These are phyloP conservation scores for Paulownia fortunei DNA, from an alignment of 257 asterid species.

Conservation along the genomic window DNA sequence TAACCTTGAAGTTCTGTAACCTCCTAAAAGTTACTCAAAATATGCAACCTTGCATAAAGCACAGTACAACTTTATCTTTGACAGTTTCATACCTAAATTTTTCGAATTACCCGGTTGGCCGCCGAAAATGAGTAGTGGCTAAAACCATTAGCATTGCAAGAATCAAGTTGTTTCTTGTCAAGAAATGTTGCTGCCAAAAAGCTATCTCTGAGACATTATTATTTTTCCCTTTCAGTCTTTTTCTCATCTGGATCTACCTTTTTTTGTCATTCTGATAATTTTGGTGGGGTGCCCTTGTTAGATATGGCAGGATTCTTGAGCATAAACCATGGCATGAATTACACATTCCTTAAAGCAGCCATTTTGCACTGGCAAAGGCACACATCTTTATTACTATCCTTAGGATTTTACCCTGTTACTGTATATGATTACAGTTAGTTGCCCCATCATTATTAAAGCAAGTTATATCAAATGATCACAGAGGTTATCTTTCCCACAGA, in stretches of 20 bases:
- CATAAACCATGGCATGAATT: conserved; percentile 10
- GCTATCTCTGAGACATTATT: not conserved
- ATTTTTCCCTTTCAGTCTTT: conserved; percentile 4
- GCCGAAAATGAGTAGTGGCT: not conserved
- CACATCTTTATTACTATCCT: conserved; percentile 13
- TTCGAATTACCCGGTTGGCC: too few relatives aligned
- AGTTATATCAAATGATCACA: conserved; percentile 25
- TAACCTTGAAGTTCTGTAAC: too few relatives aligned
- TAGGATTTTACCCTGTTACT: conserved; percentile 19
- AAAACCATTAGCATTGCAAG: conserved; percentile 4
- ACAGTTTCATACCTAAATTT: too few relatives aligned
- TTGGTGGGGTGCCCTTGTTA: conserved; percentile 24
- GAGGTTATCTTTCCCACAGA: not conserved
- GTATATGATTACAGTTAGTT: conserved; percentile 21
- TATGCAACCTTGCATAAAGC: not conserved
- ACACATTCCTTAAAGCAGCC: conserved; percentile 11
- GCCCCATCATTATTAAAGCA: conserved; percentile 26
- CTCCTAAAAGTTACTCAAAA: too few relatives aligned
- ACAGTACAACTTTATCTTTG: not conserved
- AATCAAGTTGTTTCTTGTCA: conserved; percentile 12
- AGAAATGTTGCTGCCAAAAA: not conserved
- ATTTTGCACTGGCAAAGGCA: not conserved
- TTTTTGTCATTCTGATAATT: not conserved
- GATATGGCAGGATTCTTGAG: conserved; percentile 19
- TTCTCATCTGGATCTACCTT: conserved; percentile 27